Percentiles rank a stretch among this genome's conserved stretches.
These are phyloP conservation scores for Phytopythium oedochilum DNA, from an alignment of 352 stramenopile species.

Conservation along the genomic window DNA sequence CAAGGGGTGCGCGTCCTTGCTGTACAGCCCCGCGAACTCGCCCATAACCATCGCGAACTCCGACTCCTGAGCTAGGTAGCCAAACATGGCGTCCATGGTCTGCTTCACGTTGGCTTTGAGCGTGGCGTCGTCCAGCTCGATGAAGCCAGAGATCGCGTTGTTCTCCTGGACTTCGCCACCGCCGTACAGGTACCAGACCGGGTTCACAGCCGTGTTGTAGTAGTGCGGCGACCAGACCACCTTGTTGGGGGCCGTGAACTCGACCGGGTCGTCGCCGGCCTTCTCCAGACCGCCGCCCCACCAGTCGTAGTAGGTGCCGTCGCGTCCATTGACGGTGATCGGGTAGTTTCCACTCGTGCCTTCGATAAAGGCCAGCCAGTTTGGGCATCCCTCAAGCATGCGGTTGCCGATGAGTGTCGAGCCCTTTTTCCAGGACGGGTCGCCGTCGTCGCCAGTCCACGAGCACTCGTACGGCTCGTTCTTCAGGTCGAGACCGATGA, in stretches of 20 bases:
- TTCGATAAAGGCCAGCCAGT: conserved; percentile 70
- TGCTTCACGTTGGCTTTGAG: conserved; percentile 50
- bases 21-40: conserved; percentile 65
- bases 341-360: conserved; percentile 44
- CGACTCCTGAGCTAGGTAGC: conserved; percentile 43
- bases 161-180: conserved; percentile 25
- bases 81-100: conserved; percentile 72
- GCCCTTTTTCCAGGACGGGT: conserved; percentile 51
- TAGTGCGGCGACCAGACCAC: conserved; percentile 73
- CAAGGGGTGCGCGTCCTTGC: conserved; percentile 40
- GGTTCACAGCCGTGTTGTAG: conserved; percentile 67
- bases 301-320: conserved; percentile 59
- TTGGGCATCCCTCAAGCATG: conserved; percentile 58
- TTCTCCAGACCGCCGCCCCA: conserved; percentile 53
- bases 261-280: conserved; percentile 33
- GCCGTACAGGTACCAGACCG: conserved; percentile 60
- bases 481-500: conserved; percentile 66
- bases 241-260: conserved; percentile 43
- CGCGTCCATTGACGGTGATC: conserved; percentile 29
- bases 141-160: conserved; percentile 22
- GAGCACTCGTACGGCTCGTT: conserved; percentile 62
- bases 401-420: conserved; percentile 53
- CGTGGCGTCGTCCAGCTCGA: conserved; percentile 51
- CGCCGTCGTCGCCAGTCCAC: conserved; percentile 24
- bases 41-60: conserved; percentile 54